Evolutionary conservation across 495 filamentous ascomycete genomes (phyloP).

Genomic region (Hyaloscypha finlandica): DNA sequence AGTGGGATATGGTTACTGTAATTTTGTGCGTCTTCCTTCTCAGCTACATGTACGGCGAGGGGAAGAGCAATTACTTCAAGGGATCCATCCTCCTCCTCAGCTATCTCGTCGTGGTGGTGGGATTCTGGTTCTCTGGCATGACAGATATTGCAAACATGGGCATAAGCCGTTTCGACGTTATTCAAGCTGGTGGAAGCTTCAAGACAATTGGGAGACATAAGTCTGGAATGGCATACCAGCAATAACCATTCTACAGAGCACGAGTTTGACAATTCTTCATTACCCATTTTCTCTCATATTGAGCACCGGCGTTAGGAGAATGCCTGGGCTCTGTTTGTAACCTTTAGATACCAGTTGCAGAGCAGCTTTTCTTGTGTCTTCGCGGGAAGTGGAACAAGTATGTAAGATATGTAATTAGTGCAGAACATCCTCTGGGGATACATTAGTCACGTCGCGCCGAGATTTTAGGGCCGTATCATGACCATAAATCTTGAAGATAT

Average conservation of each 20-base stretch:
- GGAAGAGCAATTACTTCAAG: slow-evolving; percentile 93
- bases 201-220: slow-evolving; percentile 30
- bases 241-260: slow-evolving; percentile 11
- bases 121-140: slow-evolving; percentile 86
- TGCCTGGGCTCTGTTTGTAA: neutral
- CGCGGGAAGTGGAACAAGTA: neutral
- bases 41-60: slow-evolving; percentile 97
- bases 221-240: slow-evolving; percentile 27
- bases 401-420: slow-evolving; percentile 1
- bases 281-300: slow-evolving; percentile 1
- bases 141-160: slow-evolving; percentile 62
- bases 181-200: slow-evolving; percentile 54
- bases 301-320: slow-evolving; percentile 24
- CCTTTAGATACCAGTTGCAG: slow-evolving; percentile 1
- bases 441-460: neutral
- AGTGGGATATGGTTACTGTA: slow-evolving; percentile 98
- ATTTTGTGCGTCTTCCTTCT: slow-evolving; percentile 97
- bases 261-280: slow-evolving; percentile 2
- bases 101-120: slow-evolving; percentile 89
- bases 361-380: neutral
- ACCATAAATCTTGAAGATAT: neutral
- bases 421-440: neutral
- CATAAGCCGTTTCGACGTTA: slow-evolving; percentile 69
- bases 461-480: neutral
- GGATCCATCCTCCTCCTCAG: slow-evolving; percentile 92